Conservation (phyloP, 805 yeast species). For the Scheffersomyces lignosus region DNA sequence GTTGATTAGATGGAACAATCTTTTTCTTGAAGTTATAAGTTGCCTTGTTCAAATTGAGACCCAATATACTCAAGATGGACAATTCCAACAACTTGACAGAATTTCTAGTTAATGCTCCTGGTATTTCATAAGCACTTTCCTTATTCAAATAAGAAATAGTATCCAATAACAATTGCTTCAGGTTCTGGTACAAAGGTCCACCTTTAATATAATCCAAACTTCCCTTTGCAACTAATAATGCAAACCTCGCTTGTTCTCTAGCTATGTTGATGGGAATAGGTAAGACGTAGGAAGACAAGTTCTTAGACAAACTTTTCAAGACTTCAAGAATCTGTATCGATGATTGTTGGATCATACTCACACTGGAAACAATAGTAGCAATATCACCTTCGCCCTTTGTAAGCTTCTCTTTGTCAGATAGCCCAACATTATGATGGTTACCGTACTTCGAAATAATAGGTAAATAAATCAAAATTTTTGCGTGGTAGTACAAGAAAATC, state of each 20-base stretch:
- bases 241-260: slow-evolving; percentile 61
- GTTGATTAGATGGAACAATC: slow-evolving; percentile 7
- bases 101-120: slow-evolving; percentile 61
- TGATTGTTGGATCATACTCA: slow-evolving; percentile 68
- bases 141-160: slow-evolving; percentile 50
- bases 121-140: slow-evolving; percentile 53
- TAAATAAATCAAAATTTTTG: slow-evolving; percentile 41
- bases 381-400: slow-evolving; percentile 37
- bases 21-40: slow-evolving; percentile 14
- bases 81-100: slow-evolving; percentile 57
- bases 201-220: slow-evolving; percentile 80
- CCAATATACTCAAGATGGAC: slow-evolving; percentile 60
- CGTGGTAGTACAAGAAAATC: slow-evolving; percentile 45
- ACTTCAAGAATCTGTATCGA: slow-evolving; percentile 59
- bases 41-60: slow-evolving; percentile 41
- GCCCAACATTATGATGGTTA: slow-evolving; percentile 41
- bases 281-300: slow-evolving; percentile 43
- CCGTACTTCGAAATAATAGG: slow-evolving; percentile 44
- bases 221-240: slow-evolving; percentile 69
- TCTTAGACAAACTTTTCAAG: slow-evolving; percentile 40
- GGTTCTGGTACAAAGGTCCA: slow-evolving; percentile 75
- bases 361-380: slow-evolving; percentile 47
- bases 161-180: slow-evolving; percentile 54
- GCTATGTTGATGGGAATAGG: slow-evolving; percentile 67
- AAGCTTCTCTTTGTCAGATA: slow-evolving; percentile 36